Evolutionary conservation across 306 rosid species (phyloP).

Genomic region (Albizia julibrissin): DNA sequence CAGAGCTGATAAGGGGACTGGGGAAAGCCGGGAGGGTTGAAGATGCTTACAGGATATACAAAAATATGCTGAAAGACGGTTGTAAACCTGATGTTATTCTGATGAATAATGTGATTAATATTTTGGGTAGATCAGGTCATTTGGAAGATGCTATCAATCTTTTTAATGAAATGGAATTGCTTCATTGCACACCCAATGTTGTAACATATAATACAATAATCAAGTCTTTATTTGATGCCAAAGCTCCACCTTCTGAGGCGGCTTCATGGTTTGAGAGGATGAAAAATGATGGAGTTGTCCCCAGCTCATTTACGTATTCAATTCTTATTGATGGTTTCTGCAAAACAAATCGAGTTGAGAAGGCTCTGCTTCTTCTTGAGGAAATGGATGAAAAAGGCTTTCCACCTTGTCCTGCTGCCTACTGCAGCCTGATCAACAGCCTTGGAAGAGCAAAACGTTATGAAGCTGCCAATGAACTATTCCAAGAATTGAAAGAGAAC

Average conservation of each 20-base stretch:
- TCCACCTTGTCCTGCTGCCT: slow-evolving; percentile 96
- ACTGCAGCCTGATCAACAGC: slow-evolving; percentile 90
- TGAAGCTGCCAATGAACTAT: slow-evolving; percentile 90
- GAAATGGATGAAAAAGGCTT: slow-evolving; percentile 96
- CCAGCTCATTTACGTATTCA: slow-evolving; percentile 86
- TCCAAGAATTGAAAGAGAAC: slow-evolving; percentile 87
- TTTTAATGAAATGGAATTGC: slow-evolving; percentile 67
- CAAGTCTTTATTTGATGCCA: slow-evolving; percentile 73
- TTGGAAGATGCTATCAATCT: slow-evolving; percentile 61
- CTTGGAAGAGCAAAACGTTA: slow-evolving; percentile 91
- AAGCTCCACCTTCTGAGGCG: slow-evolving; percentile 65
- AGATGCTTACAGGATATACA: slow-evolving; percentile 58
- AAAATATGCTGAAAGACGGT: slow-evolving; percentile 67
- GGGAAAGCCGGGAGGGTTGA: slow-evolving; percentile 86
- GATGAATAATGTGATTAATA: slow-evolving; percentile 82
- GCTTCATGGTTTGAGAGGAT: slow-evolving; percentile 82
- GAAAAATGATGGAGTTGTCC: slow-evolving; percentile 70
- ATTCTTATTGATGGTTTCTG: slow-evolving; percentile 92
- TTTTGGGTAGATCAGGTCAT: slow-evolving; percentile 69
- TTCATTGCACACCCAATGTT: slow-evolving; percentile 67
- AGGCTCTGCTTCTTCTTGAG: slow-evolving; percentile 90
- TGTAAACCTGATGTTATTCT: slow-evolving; percentile 79
- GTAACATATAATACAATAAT: slow-evolving; percentile 81
- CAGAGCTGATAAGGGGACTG: slow-evolving; percentile 84
- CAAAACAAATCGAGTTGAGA: slow-evolving; percentile 85